These are phyloP conservation scores for Ogataea neopini DNA, from an alignment of 805 yeast genomes.

Conservation along the genomic window DNA sequence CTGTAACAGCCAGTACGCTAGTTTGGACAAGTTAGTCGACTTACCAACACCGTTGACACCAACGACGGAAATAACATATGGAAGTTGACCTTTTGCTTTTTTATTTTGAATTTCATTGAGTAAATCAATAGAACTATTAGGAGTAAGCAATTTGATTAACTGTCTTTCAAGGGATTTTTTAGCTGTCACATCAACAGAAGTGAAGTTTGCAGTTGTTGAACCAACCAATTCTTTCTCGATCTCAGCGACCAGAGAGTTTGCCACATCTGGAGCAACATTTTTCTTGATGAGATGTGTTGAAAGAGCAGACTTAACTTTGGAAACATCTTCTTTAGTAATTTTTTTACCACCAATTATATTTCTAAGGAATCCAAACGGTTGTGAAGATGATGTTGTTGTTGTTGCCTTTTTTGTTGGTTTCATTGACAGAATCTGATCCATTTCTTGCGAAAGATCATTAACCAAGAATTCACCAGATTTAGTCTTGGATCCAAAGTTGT, in stretches of 20 bases:
- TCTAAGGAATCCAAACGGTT: conserved; percentile 59
- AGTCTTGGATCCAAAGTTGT: conserved; percentile 43
- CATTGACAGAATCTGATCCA: conserved; percentile 40
- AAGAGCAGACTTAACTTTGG: conserved; percentile 63
- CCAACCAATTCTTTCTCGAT: conserved; percentile 73
- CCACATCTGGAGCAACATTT: conserved; percentile 90
- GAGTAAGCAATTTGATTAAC: conserved; percentile 78
- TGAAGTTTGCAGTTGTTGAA: conserved; percentile 69
- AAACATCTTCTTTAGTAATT: conserved; percentile 62
- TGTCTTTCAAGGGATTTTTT: conserved; percentile 62
- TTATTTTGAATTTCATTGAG: conserved; percentile 72
- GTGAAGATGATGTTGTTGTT: conserved; percentile 27
- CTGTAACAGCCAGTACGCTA: conserved; percentile 94
- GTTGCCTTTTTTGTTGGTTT: conserved; percentile 28
- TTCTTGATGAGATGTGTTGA: conserved; percentile 78
- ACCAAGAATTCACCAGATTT: conserved; percentile 64
- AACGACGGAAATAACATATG: conserved; percentile 94
- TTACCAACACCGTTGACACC: conserved; percentile 99
- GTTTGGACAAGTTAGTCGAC: conserved; percentile 89
- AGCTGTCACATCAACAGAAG: conserved; percentile 72
- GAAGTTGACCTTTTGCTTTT: conserved; percentile 44
- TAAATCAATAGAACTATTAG: conserved; percentile 86
- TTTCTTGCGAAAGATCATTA: conserved; percentile 58
- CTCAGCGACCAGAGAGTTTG: conserved; percentile 65
- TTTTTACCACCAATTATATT: conserved; percentile 70